phyloP scores from a whole-genome alignment of 345 rosid species.

The Acer negundo region DNA sequence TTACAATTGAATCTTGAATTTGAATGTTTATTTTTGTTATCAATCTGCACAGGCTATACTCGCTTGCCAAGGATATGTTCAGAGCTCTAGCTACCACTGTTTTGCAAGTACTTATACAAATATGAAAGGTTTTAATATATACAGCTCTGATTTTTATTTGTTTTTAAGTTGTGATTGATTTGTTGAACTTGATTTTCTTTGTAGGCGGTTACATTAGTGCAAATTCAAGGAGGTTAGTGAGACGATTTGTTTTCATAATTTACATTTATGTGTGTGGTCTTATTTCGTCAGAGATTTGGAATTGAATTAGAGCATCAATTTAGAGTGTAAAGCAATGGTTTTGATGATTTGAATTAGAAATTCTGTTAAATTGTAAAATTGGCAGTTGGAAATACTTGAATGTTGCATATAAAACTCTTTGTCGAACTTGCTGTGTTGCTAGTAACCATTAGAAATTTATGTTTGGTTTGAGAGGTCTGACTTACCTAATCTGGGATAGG shows the following conservation, averaged over 20 bases:
- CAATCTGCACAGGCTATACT: not conserved
- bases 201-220: conserved; percentile 12
- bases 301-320: not conserved
- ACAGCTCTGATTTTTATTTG: not conserved
- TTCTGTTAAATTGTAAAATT: not conserved
- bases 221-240: conserved; percentile 9
- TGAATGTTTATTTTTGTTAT: not conserved
- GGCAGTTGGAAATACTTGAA: not conserved
- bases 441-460: not conserved
- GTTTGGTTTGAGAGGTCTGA: not conserved
- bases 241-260: not conserved
- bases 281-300: not conserved
- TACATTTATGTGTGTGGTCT: not conserved
- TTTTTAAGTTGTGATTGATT: not conserved
- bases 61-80: conserved; percentile 18
- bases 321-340: not conserved
- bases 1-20: conserved; percentile 4
- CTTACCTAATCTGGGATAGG: not conserved
- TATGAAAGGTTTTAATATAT: too few species aligned
- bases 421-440: not conserved
- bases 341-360: not conserved
- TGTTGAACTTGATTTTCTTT: not conserved
- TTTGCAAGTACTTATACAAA: conserved; percentile 4
- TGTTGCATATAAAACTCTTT: not conserved
- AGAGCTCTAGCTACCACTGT: conserved; percentile 16